phyloP scores from a whole-genome alignment of 768 basidiomycete genomes.

The Fibroporia radiculosa region DNA sequence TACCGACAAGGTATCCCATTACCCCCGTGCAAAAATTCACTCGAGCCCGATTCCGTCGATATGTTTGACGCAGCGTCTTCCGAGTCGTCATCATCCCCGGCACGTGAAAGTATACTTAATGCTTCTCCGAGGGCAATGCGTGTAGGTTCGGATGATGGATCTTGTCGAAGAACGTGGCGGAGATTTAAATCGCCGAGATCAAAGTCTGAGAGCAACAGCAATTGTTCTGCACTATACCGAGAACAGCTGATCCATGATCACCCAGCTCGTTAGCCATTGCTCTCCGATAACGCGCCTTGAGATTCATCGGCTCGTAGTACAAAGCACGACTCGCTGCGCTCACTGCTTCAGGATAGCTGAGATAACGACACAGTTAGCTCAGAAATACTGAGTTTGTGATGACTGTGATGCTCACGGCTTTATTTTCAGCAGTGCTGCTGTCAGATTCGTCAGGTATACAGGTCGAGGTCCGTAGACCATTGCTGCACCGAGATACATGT shows the following conservation, averaged over 20 bases:
- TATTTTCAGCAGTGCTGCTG: constrained; percentile 35
- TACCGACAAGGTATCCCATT: constrained; percentile 47
- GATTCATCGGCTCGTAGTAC: constrained; percentile 21
- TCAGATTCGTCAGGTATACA: constrained; percentile 34
- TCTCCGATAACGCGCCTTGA: constrained; percentile 29
- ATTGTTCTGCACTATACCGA: constrained; percentile 21
- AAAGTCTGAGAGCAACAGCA: background rate
- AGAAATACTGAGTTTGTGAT: background rate
- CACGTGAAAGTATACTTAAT: background rate
- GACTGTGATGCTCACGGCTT: constrained; percentile 15
- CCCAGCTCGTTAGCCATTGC: constrained; percentile 26
- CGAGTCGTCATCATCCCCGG: background rate
- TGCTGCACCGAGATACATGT: constrained; percentile 34
- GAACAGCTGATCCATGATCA: constrained; percentile 13
- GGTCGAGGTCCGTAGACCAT: constrained; percentile 30
- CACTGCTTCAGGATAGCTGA: constrained; percentile 23
- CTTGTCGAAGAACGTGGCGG: constrained; percentile 16
- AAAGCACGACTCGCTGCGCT: constrained; percentile 23
- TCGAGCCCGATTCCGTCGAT: constrained; percentile 42
- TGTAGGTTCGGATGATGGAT: constrained; percentile 19
- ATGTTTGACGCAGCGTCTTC: constrained; percentile 29
- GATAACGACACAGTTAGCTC: background rate
- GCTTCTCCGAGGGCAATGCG: constrained; percentile 14
- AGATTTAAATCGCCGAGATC: constrained; percentile 20
- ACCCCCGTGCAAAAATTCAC: constrained; percentile 44